Conservation (phyloP, 108 stramenopile species). For the Pseudonitzschia multistriata region DNA sequence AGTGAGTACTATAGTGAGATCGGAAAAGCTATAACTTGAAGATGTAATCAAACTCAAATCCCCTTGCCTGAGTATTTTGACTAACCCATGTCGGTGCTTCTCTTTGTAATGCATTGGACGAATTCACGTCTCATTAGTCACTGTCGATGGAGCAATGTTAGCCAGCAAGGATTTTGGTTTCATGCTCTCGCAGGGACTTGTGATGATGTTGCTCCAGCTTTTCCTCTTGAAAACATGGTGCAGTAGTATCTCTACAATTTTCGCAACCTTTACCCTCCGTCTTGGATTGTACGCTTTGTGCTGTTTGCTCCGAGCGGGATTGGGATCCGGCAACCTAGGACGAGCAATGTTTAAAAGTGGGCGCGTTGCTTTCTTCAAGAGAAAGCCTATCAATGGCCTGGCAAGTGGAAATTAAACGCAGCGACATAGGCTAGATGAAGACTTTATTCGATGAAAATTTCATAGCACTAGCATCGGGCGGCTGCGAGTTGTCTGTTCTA, state of each 20-base stretch:
- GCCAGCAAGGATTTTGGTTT: slow-evolving; percentile 80
- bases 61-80: slow-evolving; percentile 10
- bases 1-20: slow-evolving; percentile 13
- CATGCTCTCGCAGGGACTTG: slow-evolving; percentile 56
- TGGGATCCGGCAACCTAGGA: slow-evolving; percentile 56
- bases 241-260: slow-evolving; percentile 40
- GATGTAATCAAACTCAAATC: not conserved
- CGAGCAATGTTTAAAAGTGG: slow-evolving; percentile 23
- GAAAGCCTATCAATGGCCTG: not conserved
- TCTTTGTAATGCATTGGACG: not conserved
- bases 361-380: not conserved
- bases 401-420: not conserved
- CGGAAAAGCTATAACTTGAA: not conserved
- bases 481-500: too few relatives aligned
- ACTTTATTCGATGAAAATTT: too few relatives aligned
- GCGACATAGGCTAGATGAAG: not conserved
- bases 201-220: slow-evolving; percentile 56
- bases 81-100: not conserved
- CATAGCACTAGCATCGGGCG: too few relatives aligned
- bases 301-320: slow-evolving; percentile 31
- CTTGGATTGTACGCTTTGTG: slow-evolving; percentile 56
- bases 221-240: slow-evolving; percentile 45
- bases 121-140: slow-evolving; percentile 18
- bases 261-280: slow-evolving; percentile 58
- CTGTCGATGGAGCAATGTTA: slow-evolving; percentile 77